Conservation (phyloP, 2,329 filamentous ascomycete genomes). For the Alternaria alternata region DNA sequence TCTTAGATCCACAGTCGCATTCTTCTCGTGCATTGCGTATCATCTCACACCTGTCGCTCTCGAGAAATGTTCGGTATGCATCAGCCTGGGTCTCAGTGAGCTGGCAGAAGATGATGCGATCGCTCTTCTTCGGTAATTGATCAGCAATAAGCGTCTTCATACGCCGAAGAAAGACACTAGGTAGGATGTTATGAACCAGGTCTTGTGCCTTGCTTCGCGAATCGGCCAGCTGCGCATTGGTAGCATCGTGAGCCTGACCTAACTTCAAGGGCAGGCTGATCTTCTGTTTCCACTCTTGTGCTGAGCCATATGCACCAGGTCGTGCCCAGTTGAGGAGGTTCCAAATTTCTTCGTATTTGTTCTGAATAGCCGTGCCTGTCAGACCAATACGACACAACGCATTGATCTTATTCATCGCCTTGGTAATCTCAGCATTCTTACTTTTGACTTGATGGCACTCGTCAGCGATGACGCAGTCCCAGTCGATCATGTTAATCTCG, state of each 20-base stretch:
- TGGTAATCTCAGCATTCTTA: constrained; percentile 75
- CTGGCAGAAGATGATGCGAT: constrained; percentile 93
- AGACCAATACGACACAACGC: constrained; percentile 90
- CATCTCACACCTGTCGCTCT: constrained; percentile 72
- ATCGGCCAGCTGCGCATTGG: constrained; percentile 78
- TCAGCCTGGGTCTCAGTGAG: constrained; percentile 81
- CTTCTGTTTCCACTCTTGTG: constrained; percentile 78
- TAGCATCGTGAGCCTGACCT: constrained; percentile 93
- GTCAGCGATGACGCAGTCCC: constrained; percentile 94
- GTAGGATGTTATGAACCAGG: constrained; percentile 85
- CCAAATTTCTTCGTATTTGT: constrained; percentile 97
- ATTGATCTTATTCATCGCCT: constrained; percentile 89
- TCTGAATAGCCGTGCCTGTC: constrained; percentile 96
- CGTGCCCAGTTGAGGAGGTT: constrained; percentile 96
- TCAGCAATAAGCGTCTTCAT: constrained; percentile 93
- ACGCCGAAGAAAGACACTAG: constrained; percentile 86
- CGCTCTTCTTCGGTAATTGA: constrained; percentile 92
- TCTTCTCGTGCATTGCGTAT: constrained; percentile 72
- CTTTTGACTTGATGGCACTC: constrained; percentile 94
- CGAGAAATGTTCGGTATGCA: constrained; percentile 85
- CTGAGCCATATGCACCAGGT: constrained; percentile 73
- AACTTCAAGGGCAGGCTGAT: constrained; percentile 83
- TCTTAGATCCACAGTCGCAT: constrained; percentile 75
- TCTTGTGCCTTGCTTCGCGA: constrained; percentile 84
- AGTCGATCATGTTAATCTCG: constrained; percentile 82